Conservation (phyloP, 371 early-diverging fungal genomes). For the Mucor piriformis region DNA sequence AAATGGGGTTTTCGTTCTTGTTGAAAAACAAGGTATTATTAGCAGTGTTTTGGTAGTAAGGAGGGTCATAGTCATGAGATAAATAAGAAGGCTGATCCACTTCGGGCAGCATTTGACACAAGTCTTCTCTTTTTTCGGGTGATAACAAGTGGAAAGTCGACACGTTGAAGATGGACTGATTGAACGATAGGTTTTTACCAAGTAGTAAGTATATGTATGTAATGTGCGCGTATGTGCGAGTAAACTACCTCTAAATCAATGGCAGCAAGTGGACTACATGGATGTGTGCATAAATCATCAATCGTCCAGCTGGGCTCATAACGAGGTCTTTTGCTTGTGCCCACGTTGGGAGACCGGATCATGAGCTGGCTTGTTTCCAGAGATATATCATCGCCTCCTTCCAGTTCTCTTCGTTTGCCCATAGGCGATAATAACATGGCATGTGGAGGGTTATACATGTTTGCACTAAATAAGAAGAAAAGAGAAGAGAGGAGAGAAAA, state of each 20-base stretch:
- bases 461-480: background rate
- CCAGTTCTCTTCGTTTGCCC: conserved; percentile 15
- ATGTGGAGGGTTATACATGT: conserved; percentile 14
- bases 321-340: conserved; percentile 19
- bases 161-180: conserved; percentile 45
- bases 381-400: conserved; percentile 25
- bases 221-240: too few species aligned
- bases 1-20: conserved; percentile 36
- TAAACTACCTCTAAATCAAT: conserved; percentile 48
- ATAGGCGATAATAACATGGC: conserved; percentile 13
- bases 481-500: background rate
- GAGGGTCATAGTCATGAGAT: background rate
- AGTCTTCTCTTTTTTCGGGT: conserved; percentile 37
- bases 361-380: conserved; percentile 36
- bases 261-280: conserved; percentile 38
- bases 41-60: background rate
- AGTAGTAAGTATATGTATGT: too few species aligned
- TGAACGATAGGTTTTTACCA: too few species aligned
- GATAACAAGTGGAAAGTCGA: conserved; percentile 43
- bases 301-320: conserved; percentile 36
- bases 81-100: conserved; percentile 20
- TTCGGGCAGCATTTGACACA: conserved; percentile 37
- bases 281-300: conserved; percentile 35
- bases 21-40: conserved; percentile 35
- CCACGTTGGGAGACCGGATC: conserved; percentile 20